Percentiles rank a stretch among this genome's conserved stretches.
These are phyloP conservation scores for Fraxinus platypoda DNA, from an alignment of 305 asterid genomes.

Conservation along the genomic window DNA sequence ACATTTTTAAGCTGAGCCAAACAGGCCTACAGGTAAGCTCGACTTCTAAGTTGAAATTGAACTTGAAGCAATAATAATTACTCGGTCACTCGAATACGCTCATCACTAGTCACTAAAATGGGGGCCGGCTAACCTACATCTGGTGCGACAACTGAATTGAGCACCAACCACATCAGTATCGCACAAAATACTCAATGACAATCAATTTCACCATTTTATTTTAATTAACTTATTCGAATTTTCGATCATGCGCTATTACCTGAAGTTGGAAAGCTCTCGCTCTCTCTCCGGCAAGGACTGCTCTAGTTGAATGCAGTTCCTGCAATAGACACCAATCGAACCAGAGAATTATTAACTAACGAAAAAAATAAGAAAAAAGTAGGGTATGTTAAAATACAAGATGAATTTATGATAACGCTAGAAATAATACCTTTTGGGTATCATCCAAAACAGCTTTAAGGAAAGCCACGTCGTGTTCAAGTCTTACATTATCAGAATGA, in stretches of 20 bases:
- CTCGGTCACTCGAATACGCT: background rate
- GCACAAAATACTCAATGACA: background rate
- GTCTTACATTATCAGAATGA: constrained; percentile 94
- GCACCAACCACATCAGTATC: background rate
- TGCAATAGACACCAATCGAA: constrained; percentile 25
- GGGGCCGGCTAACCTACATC: background rate
- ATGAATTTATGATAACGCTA: background rate
- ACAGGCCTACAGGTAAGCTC: background rate
- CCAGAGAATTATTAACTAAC: background rate
- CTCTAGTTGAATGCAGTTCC: constrained; percentile 98
- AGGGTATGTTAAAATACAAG: background rate
- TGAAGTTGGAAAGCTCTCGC: constrained; percentile 93
- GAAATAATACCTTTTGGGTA: constrained; percentile 73
- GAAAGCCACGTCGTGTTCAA: constrained; percentile 95
- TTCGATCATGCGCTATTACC: constrained; percentile 39
- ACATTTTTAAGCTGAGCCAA: background rate
- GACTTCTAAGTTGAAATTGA: background rate
- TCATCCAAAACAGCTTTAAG: constrained; percentile 92
- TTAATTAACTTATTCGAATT: background rate
- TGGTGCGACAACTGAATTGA: background rate
- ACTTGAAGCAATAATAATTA: background rate
- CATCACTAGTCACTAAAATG: background rate
- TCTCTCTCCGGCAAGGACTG: constrained; percentile 85
- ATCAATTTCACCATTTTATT: background rate
- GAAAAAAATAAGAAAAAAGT: constrained; percentile 4